Evolutionary conservation across 768 basidiomycete genomes (phyloP).

Genomic region (Tylopilus intermedius): DNA sequence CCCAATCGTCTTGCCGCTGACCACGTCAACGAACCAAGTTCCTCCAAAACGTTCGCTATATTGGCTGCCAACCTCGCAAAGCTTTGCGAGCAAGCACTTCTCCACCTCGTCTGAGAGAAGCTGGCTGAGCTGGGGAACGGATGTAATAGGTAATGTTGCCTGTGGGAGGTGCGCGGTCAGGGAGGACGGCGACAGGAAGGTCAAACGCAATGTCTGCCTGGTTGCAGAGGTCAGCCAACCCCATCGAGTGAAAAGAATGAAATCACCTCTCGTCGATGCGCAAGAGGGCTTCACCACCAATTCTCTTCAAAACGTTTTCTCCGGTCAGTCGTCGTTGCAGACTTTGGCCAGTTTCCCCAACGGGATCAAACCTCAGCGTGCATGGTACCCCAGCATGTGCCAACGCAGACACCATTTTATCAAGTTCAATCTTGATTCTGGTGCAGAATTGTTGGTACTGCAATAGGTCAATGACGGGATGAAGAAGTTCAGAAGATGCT

Average conservation of each 20-base stretch:
- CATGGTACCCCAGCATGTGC: slow-evolving; percentile 50
- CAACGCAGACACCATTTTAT: slow-evolving; percentile 46
- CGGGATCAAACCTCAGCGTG: slow-evolving; percentile 52
- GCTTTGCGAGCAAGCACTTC: slow-evolving; percentile 58
- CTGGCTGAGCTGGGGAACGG: slow-evolving; percentile 71
- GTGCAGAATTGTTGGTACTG: slow-evolving; percentile 76
- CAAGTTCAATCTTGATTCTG: slow-evolving; percentile 55
- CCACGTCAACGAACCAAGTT: slow-evolving; percentile 75
- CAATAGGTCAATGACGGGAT: slow-evolving; percentile 71
- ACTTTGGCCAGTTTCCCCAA: slow-evolving; percentile 63
- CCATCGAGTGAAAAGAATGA: not conserved
- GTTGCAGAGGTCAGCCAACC: not conserved
- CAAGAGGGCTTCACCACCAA: slow-evolving; percentile 71
- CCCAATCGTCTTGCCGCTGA: slow-evolving; percentile 59
- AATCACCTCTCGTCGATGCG: slow-evolving; percentile 63
- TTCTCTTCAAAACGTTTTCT: slow-evolving; percentile 34
- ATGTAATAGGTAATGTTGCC: slow-evolving; percentile 68
- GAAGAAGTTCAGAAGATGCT: slow-evolving; percentile 50
- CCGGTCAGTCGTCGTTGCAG: slow-evolving; percentile 46
- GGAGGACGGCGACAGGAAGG: slow-evolving; percentile 69
- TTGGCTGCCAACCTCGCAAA: slow-evolving; percentile 62
- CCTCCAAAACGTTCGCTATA: slow-evolving; percentile 47
- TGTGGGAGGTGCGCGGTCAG: slow-evolving; percentile 77
- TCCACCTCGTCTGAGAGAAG: slow-evolving; percentile 76
- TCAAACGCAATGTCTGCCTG: slow-evolving; percentile 72